phyloP scores from a whole-genome alignment of 2,329 filamentous ascomycete species.

The Nigrograna mackinnonii region DNA sequence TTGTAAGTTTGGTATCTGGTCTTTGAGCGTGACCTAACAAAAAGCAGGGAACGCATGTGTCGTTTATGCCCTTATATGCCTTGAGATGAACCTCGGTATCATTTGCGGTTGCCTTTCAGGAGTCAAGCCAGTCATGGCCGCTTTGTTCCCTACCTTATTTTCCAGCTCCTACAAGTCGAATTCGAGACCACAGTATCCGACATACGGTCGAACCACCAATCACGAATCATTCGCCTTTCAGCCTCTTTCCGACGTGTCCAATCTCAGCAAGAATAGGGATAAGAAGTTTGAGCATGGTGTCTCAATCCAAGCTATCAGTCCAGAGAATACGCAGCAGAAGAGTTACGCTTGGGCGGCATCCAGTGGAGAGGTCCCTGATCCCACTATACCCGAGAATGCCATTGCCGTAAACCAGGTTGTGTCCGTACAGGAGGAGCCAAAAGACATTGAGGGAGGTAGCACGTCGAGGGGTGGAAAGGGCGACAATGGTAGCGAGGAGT shows the following conservation, averaged over 20 bases:
- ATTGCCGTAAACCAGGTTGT: conserved; percentile 19
- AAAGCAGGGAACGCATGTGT: conserved; percentile 23
- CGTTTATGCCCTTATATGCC: conserved; percentile 21
- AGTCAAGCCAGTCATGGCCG: conserved; percentile 33
- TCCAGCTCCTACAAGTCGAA: conserved; percentile 11
- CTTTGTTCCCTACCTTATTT: conserved; percentile 29
- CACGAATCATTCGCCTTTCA: conserved; percentile 18
- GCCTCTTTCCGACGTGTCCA: conserved; percentile 13
- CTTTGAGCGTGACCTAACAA: background rate
- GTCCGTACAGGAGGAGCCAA: conserved; percentile 6
- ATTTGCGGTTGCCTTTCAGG: conserved; percentile 35
- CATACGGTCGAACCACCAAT: conserved; percentile 7
- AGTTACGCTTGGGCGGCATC: conserved; percentile 20
- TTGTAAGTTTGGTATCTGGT: conserved; percentile 20
- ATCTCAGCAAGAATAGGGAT: conserved; percentile 7
- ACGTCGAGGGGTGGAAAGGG: conserved; percentile 6
- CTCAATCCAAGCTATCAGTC: conserved; percentile 1
- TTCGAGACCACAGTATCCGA: conserved; percentile 3
- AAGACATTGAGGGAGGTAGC: background rate
- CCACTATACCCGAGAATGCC: conserved; percentile 8
- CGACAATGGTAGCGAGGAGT: conserved; percentile 19
- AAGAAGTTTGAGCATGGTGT: conserved; percentile 3
- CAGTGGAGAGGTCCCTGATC: conserved; percentile 6
- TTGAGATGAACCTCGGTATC: conserved; percentile 34
- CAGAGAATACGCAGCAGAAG: conserved; percentile 7